phyloP scores from a whole-genome alignment of 805 yeast species.

The Candida odintsovae region DNA sequence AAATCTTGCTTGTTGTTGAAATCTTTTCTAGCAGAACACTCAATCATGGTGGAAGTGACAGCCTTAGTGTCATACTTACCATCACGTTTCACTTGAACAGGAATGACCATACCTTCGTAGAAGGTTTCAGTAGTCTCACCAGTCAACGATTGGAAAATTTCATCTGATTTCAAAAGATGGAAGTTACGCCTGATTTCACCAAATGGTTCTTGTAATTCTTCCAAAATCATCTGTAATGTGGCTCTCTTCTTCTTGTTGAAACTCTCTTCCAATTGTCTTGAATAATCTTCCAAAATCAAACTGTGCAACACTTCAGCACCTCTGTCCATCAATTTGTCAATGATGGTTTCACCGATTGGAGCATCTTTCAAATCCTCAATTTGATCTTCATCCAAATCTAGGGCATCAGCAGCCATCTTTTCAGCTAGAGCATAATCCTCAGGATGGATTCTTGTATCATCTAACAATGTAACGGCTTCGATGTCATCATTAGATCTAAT shows the following conservation, averaged over 20 bases:
- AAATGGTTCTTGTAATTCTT: conserved; percentile 81
- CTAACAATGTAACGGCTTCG: conserved; percentile 70
- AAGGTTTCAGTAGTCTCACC: conserved; percentile 76
- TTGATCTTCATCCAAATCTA: conserved; percentile 93
- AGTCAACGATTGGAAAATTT: conserved; percentile 82
- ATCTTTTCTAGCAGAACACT: conserved; percentile 50
- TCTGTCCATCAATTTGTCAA: conserved; percentile 54
- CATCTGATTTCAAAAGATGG: conserved; percentile 57
- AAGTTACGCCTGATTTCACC: conserved; percentile 78
- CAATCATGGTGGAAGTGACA: conserved; percentile 55
- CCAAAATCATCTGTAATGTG: conserved; percentile 77
- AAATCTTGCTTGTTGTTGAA: conserved; percentile 38
- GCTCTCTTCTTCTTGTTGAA: conserved; percentile 71
- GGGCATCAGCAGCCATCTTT: conserved; percentile 97
- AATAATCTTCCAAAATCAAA: conserved; percentile 84
- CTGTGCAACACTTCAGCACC: conserved; percentile 74
- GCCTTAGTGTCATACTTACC: conserved; percentile 38
- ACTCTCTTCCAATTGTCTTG: conserved; percentile 74
- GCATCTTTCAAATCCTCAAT: conserved; percentile 69
- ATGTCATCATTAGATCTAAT: conserved; percentile 34
- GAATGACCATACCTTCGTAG: conserved; percentile 62
- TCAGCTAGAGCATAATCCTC: conserved; percentile 95
- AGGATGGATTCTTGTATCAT: conserved; percentile 95
- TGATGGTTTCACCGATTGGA: conserved; percentile 68
- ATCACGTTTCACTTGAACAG: conserved; percentile 68